Evolutionary conservation across 805 yeast species (phyloP).

Genomic region (Teunomyces gatunensis): DNA sequence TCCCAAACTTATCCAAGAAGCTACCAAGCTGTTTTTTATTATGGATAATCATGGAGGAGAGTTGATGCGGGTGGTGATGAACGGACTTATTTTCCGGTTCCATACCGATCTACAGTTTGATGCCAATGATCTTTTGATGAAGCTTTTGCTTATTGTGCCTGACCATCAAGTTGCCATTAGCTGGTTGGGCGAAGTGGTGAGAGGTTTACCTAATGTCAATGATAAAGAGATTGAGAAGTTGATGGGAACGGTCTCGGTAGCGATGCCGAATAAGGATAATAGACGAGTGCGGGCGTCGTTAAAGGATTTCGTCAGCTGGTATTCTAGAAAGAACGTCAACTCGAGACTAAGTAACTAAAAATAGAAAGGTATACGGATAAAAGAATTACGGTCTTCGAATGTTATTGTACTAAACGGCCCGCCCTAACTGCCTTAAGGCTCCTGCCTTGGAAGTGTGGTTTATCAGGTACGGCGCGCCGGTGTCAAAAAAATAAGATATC

Average conservation of each 20-base stretch:
- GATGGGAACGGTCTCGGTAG: constrained; percentile 51
- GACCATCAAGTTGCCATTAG: constrained; percentile 39
- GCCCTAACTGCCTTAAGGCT: no score
- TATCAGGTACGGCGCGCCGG: no score
- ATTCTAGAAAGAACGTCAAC: constrained; percentile 67
- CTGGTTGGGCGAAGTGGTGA: constrained; percentile 64
- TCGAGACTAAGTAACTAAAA: constrained; percentile 21
- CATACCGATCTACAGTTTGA: constrained; percentile 69
- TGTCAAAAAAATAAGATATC: no score
- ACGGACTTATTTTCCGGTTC: constrained; percentile 70
- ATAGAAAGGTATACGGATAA: background rate
- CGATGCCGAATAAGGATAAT: constrained; percentile 65
- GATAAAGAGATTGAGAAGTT: constrained; percentile 67
- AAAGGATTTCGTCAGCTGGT: constrained; percentile 81
- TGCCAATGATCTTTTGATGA: constrained; percentile 69
- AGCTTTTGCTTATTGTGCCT: constrained; percentile 53
- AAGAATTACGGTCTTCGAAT: no score
- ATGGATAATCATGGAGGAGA: constrained; percentile 52
- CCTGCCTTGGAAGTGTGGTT: no score
- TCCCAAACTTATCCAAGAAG: constrained; percentile 30
- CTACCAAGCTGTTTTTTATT: constrained; percentile 37
- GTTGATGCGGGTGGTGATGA: constrained; percentile 51
- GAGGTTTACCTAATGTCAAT: constrained; percentile 62
- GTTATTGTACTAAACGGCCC: no score
- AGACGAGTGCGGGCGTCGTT: constrained; percentile 70